A percentile compares a stretch with the other conserved stretches of the same genome.
phyloP scores from a whole-genome alignment of 2,329 filamentous ascomycete genomes.

The Endoconidiophora polonica region DNA sequence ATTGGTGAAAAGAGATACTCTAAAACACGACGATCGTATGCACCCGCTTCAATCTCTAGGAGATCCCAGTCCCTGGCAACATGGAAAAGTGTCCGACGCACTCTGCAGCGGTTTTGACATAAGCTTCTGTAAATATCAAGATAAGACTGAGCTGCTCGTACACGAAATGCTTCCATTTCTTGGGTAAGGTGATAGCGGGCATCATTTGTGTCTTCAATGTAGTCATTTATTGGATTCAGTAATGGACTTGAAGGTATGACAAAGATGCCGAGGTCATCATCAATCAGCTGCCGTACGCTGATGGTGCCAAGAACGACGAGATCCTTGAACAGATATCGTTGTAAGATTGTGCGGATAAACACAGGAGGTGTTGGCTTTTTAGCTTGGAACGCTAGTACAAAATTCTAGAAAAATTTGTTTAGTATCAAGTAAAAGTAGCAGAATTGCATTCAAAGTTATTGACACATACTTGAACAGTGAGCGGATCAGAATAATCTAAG shows the following conservation, averaged over 20 bases:
- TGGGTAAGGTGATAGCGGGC: constrained; percentile 56
- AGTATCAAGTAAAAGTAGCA: not conserved
- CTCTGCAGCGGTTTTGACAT: constrained; percentile 78
- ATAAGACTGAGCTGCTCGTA: constrained; percentile 50
- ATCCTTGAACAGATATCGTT: constrained; percentile 58
- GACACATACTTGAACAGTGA: constrained; percentile 46
- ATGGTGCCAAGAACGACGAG: constrained; percentile 52
- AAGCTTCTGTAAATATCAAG: constrained; percentile 69
- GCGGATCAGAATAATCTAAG: constrained; percentile 49
- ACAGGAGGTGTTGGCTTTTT: constrained; percentile 69
- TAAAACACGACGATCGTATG: constrained; percentile 54
- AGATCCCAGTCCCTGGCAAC: constrained; percentile 68
- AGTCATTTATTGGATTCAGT: constrained; percentile 57
- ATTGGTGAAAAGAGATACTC: constrained; percentile 39
- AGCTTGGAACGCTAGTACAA: constrained; percentile 57
- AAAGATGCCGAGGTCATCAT: constrained; percentile 64
- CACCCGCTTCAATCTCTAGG: constrained; percentile 66
- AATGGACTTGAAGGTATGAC: constrained; percentile 56
- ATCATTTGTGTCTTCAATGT: constrained; percentile 57
- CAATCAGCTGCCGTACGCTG: constrained; percentile 57
- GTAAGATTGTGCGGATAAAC: constrained; percentile 65
- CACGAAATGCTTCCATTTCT: constrained; percentile 54
- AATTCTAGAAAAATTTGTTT: constrained; percentile 33
- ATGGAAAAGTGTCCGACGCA: constrained; percentile 79
- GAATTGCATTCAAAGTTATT: not conserved